These are phyloP conservation scores for Soucietia sequanensis DNA, from an alignment of 805 yeast genomes.

Conservation along the genomic window DNA sequence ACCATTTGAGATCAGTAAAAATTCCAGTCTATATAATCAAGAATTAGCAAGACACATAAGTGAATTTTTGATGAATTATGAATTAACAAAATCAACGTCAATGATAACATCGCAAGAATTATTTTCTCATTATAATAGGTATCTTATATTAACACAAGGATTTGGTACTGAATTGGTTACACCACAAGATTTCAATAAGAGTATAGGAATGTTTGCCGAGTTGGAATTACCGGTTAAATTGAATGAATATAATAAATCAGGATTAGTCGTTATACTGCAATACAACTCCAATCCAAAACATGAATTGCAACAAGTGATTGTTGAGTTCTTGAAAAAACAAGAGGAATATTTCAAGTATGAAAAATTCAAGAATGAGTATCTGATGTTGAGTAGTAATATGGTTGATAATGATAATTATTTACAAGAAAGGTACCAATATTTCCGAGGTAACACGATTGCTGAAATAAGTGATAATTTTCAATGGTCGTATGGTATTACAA, in stretches of 20 bases:
- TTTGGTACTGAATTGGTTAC: slow-evolving; percentile 64
- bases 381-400: slow-evolving; percentile 8
- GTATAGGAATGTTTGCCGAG: slow-evolving; percentile 55
- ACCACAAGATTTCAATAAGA: slow-evolving; percentile 63
- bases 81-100: slow-evolving; percentile 29
- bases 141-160: slow-evolving; percentile 33
- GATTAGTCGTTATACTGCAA: slow-evolving; percentile 32
- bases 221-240: slow-evolving; percentile 57
- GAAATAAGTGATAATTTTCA: slow-evolving; percentile 50
- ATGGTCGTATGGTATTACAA: slow-evolving; percentile 67
- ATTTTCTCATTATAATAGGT: slow-evolving; percentile 43
- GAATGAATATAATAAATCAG: slow-evolving; percentile 31
- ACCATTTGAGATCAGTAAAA: slow-evolving; percentile 35
- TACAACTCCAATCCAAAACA: slow-evolving; percentile 23
- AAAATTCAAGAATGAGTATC: slow-evolving; percentile 22
- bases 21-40: slow-evolving; percentile 44
- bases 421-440: slow-evolving; percentile 17
- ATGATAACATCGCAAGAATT: slow-evolving; percentile 42
- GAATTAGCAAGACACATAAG: slow-evolving; percentile 80
- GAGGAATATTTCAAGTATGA: slow-evolving; percentile 22
- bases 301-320: slow-evolving; percentile 19
- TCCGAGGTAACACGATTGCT: slow-evolving; percentile 34
- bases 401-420: slow-evolving; percentile 13
- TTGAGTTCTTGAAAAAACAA: slow-evolving; percentile 19
- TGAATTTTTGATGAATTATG: slow-evolving; percentile 53